Percentiles rank a stretch among this genome's conserved stretches.
These are phyloP conservation scores for Fonsecaea multimorphosa DNA, from an alignment of 2,329 filamentous ascomycete genomes.

Conservation along the genomic window DNA sequence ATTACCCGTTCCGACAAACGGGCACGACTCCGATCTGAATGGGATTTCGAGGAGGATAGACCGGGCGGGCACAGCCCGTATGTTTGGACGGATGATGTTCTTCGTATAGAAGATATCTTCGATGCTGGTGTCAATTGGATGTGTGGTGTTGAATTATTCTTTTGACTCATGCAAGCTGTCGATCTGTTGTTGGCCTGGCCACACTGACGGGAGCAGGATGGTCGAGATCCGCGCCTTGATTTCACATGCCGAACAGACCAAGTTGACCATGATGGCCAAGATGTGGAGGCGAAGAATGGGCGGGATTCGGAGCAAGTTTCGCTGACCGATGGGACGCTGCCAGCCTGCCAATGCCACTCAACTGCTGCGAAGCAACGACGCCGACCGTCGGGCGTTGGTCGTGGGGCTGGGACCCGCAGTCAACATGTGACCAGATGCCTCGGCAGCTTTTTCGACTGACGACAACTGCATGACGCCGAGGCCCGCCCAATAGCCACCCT, in stretches of 20 bases:
- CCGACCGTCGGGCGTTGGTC: neutral
- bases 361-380: too few relatives aligned
- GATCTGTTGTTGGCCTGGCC: neutral
- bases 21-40: neutral
- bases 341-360: too few relatives aligned
- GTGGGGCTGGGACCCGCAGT: neutral
- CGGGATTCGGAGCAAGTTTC: conserved; percentile 6
- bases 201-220: neutral
- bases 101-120: neutral
- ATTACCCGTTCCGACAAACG: conserved; percentile 5
- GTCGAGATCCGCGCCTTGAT: neutral
- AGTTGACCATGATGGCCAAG: too few relatives aligned
- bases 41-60: neutral
- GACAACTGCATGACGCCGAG: too few relatives aligned
- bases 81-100: neutral
- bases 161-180: conserved; percentile 1
- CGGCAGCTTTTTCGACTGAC: conserved; percentile 17
- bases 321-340: neutral
- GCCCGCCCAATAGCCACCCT: conserved; percentile 8
- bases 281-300: conserved; percentile 9
- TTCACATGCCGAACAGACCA: conserved; percentile 26
- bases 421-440: conserved; percentile 19
- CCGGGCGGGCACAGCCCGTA: neutral
- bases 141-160: conserved; percentile 11
- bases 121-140: neutral